These are phyloP conservation scores for Wilcoxina mikolae DNA, from an alignment of 495 filamentous ascomycete species.

Conservation along the genomic window DNA sequence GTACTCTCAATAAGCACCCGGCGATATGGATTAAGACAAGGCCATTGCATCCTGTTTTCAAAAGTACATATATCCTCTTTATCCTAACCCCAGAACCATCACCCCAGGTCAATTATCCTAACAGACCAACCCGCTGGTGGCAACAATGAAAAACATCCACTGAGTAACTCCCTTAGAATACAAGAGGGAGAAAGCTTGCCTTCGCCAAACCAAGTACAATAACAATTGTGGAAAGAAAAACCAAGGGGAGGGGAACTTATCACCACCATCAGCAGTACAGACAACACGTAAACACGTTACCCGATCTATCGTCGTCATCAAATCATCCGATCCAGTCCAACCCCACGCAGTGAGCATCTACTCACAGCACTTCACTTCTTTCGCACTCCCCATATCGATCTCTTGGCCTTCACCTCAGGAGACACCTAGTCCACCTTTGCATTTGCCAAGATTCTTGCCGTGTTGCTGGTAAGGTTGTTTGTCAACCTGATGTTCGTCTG, in stretches of 20 bases:
- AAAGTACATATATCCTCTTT: too few relatives aligned
- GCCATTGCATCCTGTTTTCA: too few relatives aligned
- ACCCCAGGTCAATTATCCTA: too few relatives aligned
- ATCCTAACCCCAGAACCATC: too few relatives aligned
- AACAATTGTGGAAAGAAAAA: background rate
- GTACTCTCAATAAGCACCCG: too few relatives aligned
- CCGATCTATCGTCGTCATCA: background rate
- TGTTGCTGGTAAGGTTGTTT: conserved; percentile 39
- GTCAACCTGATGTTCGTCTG: conserved; percentile 38
- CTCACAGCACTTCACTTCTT: background rate
- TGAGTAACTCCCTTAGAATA: too few relatives aligned
- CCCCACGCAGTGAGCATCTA: background rate
- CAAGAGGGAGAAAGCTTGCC: too few relatives aligned
- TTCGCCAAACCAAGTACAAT: background rate
- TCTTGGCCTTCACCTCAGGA: background rate
- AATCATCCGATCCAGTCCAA: background rate
- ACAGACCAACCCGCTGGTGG: too few relatives aligned
- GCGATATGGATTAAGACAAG: too few relatives aligned
- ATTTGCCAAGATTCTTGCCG: conserved; percentile 33
- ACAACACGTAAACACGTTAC: background rate
- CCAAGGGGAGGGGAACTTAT: background rate
- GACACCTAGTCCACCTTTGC: conserved; percentile 38
- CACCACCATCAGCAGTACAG: background rate
- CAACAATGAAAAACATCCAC: too few relatives aligned
- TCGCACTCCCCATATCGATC: background rate